Conservation (phyloP, 2,329 filamentous ascomycete genomes). For the Ascochyta lentis region DNA sequence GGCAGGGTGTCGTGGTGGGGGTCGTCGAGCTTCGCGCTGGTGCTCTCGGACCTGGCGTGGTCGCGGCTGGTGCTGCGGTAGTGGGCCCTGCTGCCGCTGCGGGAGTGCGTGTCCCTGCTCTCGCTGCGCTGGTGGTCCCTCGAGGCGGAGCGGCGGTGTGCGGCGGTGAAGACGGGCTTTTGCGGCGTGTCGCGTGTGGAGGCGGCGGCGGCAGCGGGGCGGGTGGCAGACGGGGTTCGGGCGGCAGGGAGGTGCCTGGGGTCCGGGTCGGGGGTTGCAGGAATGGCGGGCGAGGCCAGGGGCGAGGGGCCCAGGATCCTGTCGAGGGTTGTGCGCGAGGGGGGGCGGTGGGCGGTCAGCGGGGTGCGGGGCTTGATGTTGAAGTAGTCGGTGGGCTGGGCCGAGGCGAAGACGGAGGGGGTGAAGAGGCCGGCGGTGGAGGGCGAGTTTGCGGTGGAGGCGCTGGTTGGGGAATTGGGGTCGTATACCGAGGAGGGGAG, state of each 20-base stretch:
- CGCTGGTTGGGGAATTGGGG: conserved; percentile 43
- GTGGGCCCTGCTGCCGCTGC: conserved; percentile 37
- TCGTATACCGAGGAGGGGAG: conserved; percentile 47
- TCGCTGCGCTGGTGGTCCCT: conserved; percentile 23
- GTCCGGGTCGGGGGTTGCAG: conserved; percentile 39
- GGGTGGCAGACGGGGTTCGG: conserved; percentile 32
- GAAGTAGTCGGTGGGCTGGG: conserved; percentile 49
- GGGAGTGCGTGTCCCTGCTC: conserved; percentile 25
- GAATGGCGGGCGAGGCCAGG: conserved; percentile 45
- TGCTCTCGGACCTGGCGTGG: conserved; percentile 39
- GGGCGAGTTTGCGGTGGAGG: conserved; percentile 38
- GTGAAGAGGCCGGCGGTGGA: conserved; percentile 47
- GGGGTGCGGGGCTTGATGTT: conserved; percentile 36
- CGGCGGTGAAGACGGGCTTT: conserved; percentile 29
- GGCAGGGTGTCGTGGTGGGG: conserved; percentile 40
- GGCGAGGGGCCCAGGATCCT: conserved; percentile 41
- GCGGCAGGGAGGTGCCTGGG: conserved; percentile 35
- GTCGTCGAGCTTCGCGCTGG: conserved; percentile 45
- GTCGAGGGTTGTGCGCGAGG: conserved; percentile 40
- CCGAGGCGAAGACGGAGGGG: conserved; percentile 34
- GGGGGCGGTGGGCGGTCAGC: conserved; percentile 29
- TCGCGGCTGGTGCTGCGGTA: conserved; percentile 29
- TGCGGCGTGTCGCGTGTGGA: conserved; percentile 30
- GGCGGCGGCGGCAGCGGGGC: conserved; percentile 30
- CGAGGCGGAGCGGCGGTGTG: conserved; percentile 25